phyloP scores from a whole-genome alignment of 2,329 filamentous ascomycete genomes.

The Nemania sp. region DNA sequence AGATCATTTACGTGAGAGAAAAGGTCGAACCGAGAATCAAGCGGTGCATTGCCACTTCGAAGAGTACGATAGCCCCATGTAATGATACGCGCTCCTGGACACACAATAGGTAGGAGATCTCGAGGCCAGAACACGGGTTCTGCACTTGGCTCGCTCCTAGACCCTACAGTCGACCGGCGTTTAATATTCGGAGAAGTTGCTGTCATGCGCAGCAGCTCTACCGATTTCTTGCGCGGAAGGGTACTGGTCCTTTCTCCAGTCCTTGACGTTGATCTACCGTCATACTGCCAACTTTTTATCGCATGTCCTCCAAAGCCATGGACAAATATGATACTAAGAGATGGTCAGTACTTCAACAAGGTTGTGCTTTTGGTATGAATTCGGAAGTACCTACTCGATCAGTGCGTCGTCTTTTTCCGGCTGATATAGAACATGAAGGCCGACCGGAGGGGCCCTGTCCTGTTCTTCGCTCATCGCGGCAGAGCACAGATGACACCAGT shows the following conservation, averaged over 20 bases:
- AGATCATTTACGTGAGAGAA: constrained; percentile 21
- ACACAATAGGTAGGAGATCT: constrained; percentile 16
- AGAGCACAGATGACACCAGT: constrained; percentile 4
- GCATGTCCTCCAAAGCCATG: constrained; percentile 27
- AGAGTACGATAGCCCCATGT: constrained; percentile 23
- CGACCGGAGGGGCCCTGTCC: constrained; percentile 14
- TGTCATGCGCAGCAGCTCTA: constrained; percentile 7
- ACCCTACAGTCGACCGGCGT: not conserved
- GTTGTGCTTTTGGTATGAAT: not conserved
- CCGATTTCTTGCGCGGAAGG: not conserved
- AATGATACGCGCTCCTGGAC: constrained; percentile 19
- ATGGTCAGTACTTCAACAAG: not conserved
- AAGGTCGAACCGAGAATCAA: constrained; percentile 14
- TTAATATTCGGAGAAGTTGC: constrained; percentile 1
- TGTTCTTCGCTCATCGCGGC: constrained; percentile 14
- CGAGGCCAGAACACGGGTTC: constrained; percentile 16
- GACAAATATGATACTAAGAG: constrained; percentile 18
- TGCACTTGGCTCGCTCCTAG: not conserved
- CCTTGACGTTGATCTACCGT: not conserved
- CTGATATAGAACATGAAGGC: constrained; percentile 22
- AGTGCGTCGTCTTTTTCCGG: constrained; percentile 13
- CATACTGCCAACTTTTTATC: constrained; percentile 22
- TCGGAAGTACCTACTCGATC: constrained; percentile 14
- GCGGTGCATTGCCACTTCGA: constrained; percentile 5
- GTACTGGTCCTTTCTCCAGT: not conserved